Evolutionary conservation across 1,284 basidiomycete species (phyloP).

Genomic region (Rhizoctonia solani): DNA sequence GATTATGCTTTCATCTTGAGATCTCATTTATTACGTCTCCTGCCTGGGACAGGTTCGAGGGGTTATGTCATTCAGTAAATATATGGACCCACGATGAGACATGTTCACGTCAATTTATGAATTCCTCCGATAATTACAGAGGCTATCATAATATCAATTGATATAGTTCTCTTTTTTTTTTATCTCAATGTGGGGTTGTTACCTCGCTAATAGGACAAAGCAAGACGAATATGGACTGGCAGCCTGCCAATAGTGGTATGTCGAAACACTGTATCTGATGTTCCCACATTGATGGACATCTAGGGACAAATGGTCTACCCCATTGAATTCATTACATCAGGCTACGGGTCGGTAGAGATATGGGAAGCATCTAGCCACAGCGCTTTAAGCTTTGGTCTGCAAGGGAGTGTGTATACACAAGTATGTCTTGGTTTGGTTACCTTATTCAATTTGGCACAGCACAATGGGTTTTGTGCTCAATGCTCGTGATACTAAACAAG

Average conservation of each 20-base stretch:
- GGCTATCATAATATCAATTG: slow-evolving; percentile 13
- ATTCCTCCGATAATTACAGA: slow-evolving; percentile 23
- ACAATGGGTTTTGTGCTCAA: too few relatives aligned
- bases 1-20: neutral
- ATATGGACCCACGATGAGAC: slow-evolving; percentile 27
- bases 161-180: neutral
- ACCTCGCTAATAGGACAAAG: neutral
- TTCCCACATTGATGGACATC: slow-evolving; percentile 30
- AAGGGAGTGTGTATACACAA: too few relatives aligned
- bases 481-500: too few relatives aligned
- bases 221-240: neutral
- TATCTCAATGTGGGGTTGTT: slow-evolving; percentile 5
- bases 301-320: neutral
- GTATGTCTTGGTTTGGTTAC: too few relatives aligned
- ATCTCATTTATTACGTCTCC: neutral
- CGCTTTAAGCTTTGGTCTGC: too few relatives aligned
- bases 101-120: slow-evolving; percentile 5
- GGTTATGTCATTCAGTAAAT: slow-evolving; percentile 8
- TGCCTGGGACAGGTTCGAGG: neutral
- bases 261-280: slow-evolving; percentile 10
- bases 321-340: neutral
- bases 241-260: neutral
- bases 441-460: too few relatives aligned
- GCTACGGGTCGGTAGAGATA: too few relatives aligned
- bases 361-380: too few relatives aligned